Conservation (phyloP, 169 alveolate genomes). For the Perkinsus chesapeaki region DNA sequence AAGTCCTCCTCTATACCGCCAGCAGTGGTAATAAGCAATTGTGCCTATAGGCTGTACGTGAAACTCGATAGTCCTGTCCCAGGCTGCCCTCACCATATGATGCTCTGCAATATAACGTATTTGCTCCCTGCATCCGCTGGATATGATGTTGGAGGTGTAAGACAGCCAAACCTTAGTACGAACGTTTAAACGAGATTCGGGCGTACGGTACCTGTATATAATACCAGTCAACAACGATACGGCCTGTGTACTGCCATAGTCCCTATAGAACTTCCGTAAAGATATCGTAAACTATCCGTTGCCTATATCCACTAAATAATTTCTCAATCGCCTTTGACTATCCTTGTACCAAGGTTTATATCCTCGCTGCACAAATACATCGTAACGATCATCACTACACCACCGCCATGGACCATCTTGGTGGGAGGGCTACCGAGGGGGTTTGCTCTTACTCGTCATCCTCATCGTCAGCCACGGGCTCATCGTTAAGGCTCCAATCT, state of each 20-base stretch:
- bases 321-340: too few species aligned
- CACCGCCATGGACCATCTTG: too few species aligned
- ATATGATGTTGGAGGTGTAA: slow-evolving; percentile 92
- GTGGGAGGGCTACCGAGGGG: too few species aligned
- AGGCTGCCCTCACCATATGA: not conserved
- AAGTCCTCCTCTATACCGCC: slow-evolving; percentile 99
- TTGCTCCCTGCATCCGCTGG: slow-evolving; percentile 89
- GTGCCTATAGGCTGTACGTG: slow-evolving; percentile 53
- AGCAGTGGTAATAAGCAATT: slow-evolving; percentile 89
- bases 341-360: too few species aligned
- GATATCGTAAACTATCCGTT: too few species aligned
- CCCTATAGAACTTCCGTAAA: not conserved
- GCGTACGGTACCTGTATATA: not conserved
- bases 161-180: slow-evolving; percentile 82
- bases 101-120: slow-evolving; percentile 4
- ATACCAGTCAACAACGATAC: not conserved
- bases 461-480: slow-evolving; percentile 14
- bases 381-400: too few species aligned
- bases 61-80: not conserved
- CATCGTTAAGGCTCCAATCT: not conserved
- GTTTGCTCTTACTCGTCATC: not conserved
- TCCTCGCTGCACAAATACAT: too few species aligned
- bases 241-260: not conserved
- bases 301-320: too few species aligned
- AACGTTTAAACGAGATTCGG: not conserved